Base-by-base conservation (phyloP, 495 filamentous ascomycete species). In the Amorphotheca resinae region DNA sequence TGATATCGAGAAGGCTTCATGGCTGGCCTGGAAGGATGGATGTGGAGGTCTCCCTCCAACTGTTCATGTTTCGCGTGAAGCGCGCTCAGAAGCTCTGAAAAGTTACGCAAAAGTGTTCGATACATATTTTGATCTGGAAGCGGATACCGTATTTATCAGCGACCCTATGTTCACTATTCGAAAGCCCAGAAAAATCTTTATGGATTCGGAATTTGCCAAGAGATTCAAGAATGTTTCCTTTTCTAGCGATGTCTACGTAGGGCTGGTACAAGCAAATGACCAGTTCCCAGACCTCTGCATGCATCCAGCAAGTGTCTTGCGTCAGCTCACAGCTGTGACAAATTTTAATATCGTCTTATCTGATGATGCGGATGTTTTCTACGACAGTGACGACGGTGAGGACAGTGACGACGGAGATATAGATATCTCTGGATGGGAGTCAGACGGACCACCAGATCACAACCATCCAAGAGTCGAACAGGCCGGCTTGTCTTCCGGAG, bases 101-200 rank as follows among this genome's bases (percentile, higher is more conserved):
- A 9, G 22, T 16, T 48, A 48, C 20, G 32, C 21, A 3, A 18
- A 7, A 12, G 33, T 22, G 7, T 42, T 48, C 21, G 45, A 33
- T 28, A 38, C 38, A 9, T 48, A 32, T 18, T 5, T 48, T 14
- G 38, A 48, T 33, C 15, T 42, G 7, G 22, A 48, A 18, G 33
- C 22, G 11, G 45, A 48, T 22, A 42, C 33, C 8, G 30, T 48
- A 9, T 38, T 42, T 18, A 37, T 48, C 32, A 43, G 45, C 33
- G 45, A 48, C 17, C 33, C 39, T n/a, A 38, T 42, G 12, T 48
- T 42, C 17, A 5, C 33, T 1, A 21, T 48, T 1, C 32, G 33
- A n/a, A 20, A 31, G 17, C 38, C 38, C 1, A 22, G 34, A 17
- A 35, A 30, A 9, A 22, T 15, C 2, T 33, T 46, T 15, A 22